Evolutionary conservation across 78 protist species (phyloP).

Genomic region (Mantamonas sphyraenae): DNA sequence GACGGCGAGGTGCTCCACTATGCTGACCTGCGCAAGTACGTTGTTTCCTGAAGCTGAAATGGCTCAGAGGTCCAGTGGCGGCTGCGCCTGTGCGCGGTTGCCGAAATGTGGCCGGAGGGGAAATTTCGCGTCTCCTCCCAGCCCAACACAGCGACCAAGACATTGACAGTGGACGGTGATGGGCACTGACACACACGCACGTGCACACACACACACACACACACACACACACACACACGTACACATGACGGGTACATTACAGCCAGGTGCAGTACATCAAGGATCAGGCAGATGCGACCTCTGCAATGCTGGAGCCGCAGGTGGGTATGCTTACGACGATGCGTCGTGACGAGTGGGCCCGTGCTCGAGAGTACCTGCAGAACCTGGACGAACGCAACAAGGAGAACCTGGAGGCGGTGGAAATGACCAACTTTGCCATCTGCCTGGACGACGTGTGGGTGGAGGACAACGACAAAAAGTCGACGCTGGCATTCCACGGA

Average conservation of each 20-base stretch:
- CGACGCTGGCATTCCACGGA: not conserved
- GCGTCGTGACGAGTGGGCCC: slow-evolving; percentile 24
- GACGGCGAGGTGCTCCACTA: not conserved
- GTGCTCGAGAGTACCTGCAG: not conserved
- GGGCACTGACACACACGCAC: not conserved
- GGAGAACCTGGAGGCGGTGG: not conserved
- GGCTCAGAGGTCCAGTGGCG: not conserved
- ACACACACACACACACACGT: slow-evolving; percentile 2
- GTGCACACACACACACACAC: not conserved
- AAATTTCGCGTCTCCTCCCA: too few relatives aligned
- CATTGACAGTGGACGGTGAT: not conserved
- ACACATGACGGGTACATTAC: too few relatives aligned
- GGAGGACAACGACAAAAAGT: not conserved
- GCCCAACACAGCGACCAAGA: too few relatives aligned
- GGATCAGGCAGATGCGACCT: too few relatives aligned
- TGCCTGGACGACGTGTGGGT: not conserved
- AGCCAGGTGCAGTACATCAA: too few relatives aligned
- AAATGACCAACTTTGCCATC: not conserved
- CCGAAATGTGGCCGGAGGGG: not conserved
- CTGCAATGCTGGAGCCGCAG: too few relatives aligned
- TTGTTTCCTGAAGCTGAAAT: too few relatives aligned
- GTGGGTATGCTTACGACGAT: not conserved
- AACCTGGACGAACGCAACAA: not conserved
- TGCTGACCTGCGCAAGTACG: too few relatives aligned
- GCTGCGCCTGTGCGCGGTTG: not conserved